Base-by-base conservation (phyloP, 768 basidiomycete species). In the Pleurotus pulmonarius region DNA sequence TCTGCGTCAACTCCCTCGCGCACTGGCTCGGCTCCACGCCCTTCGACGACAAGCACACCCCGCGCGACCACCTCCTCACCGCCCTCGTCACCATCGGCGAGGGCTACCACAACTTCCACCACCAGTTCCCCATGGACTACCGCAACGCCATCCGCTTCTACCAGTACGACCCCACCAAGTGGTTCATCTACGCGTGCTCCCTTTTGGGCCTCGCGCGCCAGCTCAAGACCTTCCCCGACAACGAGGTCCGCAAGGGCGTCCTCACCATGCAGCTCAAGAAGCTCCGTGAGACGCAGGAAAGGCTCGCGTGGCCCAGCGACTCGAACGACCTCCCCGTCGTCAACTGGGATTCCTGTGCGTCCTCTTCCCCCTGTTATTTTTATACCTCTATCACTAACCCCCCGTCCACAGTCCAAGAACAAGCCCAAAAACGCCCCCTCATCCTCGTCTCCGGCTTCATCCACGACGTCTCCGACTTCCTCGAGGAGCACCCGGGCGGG, bases 61-160 rank as follows among this genome's bases (percentile, higher is more conserved):
- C 94, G n/a, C 81, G 87, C 52, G 92, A 96, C 71, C 93, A 95
- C 72, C 68, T 93, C 60, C 67, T 94, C 67, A 95, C 93, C 34
- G 94, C 94, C 2, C 75, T 96, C 24, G 87, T 85, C 59, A 96
- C 94, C 41, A 87, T 94, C 64, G 94, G 94, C 54, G 94, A 97
- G 71, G 94, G 94, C 16, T 97, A 97, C 76, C 94, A 97, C 80
- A 97, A 97, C 73, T 95, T 95, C 83, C 94, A 97, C 75, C 94
- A 97, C 58, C 77, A 87, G 68, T 96, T 96, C 83, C 94, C 94
- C 8, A 92, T 93, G 90, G 94, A 97, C 70, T 97, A 94, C 76
- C 83, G 94, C 22, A 95, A 95, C 65, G 94, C 94, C 56, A 92
- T 96, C 79, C 92, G 79, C 70, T 92, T 90, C 90, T 90, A 90